Evolutionary conservation across 208 protist genomes (phyloP).

Genomic region (Herpetomonas tarakana): DNA sequence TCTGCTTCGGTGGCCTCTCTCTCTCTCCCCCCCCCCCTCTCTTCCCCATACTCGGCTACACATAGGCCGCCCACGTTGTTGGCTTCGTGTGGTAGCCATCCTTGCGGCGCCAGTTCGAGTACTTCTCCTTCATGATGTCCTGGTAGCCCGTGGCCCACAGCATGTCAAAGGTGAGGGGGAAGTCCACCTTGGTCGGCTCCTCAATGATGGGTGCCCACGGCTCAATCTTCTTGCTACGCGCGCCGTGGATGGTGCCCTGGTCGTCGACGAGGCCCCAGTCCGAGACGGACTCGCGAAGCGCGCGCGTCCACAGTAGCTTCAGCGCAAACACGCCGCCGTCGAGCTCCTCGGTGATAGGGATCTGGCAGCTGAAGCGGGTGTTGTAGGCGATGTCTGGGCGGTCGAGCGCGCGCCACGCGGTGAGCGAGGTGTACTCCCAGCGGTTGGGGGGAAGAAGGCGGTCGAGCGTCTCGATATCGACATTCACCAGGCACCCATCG

Average conservation of each 20-base stretch:
- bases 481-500: conserved; percentile 88
- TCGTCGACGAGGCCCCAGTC: conserved; percentile 84
- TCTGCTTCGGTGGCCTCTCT: too few species aligned
- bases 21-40: too few species aligned
- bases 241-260: conserved; percentile 49
- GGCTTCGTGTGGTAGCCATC: conserved; percentile 87
- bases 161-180: conserved; percentile 89
- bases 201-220: conserved; percentile 88
- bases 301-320: conserved; percentile 82
- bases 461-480: conserved; percentile 89
- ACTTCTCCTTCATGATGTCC: conserved; percentile 83
- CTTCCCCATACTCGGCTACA: too few species aligned
- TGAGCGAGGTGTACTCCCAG: conserved; percentile 88
- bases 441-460: conserved; percentile 76
- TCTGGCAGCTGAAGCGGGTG: conserved; percentile 90
- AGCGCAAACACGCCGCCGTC: conserved; percentile 84
- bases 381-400: conserved; percentile 85
- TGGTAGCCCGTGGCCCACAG: conserved; percentile 86
- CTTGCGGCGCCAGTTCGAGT: conserved; percentile 76
- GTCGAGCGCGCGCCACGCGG: conserved; percentile 70
- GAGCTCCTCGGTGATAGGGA: conserved; percentile 79
- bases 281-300: conserved; percentile 72
- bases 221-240: conserved; percentile 82
- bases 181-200: conserved; percentile 82
- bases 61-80: conserved; percentile 77